These are phyloP conservation scores for Pyrus betulifolia DNA, from an alignment of 306 rosid genomes.

Conservation along the genomic window DNA sequence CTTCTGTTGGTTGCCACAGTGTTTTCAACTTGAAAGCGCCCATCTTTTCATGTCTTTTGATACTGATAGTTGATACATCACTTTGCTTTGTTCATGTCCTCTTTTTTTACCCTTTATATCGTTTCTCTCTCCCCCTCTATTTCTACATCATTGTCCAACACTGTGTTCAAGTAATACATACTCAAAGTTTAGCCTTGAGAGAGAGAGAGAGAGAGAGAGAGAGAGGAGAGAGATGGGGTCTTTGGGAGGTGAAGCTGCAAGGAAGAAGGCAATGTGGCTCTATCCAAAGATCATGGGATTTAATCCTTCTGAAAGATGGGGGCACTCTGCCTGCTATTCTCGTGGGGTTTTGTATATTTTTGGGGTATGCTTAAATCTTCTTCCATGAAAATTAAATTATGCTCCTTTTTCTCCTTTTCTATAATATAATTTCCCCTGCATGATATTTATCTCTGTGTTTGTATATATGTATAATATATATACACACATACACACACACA, in stretches of 20 bases:
- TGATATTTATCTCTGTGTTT: background rate
- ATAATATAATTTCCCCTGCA: background rate
- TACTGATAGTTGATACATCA: constrained; percentile 96
- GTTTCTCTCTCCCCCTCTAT: constrained; percentile 16
- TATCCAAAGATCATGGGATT: constrained; percentile 76
- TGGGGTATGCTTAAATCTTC: constrained; percentile 63
- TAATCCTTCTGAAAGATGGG: constrained; percentile 95
- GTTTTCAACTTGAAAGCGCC: constrained; percentile 96
- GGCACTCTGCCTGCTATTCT: constrained; percentile 83
- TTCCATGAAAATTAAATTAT: background rate
- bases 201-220: background rate
- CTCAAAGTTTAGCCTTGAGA: background rate
- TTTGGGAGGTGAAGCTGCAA: constrained; percentile 38
- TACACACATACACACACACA: no score
- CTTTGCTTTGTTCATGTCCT: constrained; percentile 54
- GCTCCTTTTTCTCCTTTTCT: background rate
- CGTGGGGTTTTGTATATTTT: constrained; percentile 62
- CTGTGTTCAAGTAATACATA: constrained; percentile 21
- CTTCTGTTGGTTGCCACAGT: constrained; percentile 77
- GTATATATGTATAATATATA: background rate
- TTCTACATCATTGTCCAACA: constrained; percentile 46
- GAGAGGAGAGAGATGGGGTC: constrained; percentile 44
- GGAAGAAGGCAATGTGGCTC: constrained; percentile 95
- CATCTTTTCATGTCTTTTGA: constrained; percentile 99
- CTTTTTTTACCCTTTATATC: constrained; percentile 52